Conservation (phyloP, 345 rosid species). For the Populus davidiana region DNA sequence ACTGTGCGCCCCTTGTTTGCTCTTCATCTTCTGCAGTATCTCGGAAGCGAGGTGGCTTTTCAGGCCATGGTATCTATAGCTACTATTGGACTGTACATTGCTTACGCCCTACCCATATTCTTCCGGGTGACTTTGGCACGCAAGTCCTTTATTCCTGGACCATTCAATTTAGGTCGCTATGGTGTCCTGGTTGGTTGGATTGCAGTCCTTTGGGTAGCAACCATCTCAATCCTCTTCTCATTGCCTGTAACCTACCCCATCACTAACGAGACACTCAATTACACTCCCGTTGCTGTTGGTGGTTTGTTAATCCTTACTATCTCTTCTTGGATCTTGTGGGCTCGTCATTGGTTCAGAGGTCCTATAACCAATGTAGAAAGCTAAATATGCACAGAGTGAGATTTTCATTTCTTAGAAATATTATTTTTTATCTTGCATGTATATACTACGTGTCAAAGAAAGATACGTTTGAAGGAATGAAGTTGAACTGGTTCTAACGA, state of each 20-base stretch:
- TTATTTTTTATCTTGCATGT: neutral
- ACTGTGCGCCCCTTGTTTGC: neutral
- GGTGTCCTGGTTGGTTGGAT: conserved; percentile 73
- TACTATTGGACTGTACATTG: conserved; percentile 89
- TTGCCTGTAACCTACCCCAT: conserved; percentile 87
- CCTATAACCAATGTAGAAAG: conserved; percentile 60
- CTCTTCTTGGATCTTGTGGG: conserved; percentile 63
- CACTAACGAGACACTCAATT: conserved; percentile 75
- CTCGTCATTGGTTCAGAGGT: conserved; percentile 84
- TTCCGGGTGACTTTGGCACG: conserved; percentile 80
- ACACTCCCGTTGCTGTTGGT: conserved; percentile 84
- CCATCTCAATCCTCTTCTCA: conserved; percentile 87
- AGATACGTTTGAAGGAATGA: neutral
- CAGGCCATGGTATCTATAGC: conserved; percentile 98
- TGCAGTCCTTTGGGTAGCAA: conserved; percentile 84
- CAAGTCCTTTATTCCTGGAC: conserved; percentile 68
- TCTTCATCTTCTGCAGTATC: conserved; percentile 53
- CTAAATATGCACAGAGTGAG: conserved; percentile 5
- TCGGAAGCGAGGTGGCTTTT: conserved; percentile 86
- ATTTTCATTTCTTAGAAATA: neutral
- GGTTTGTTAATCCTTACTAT: conserved; percentile 58
- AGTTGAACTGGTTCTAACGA: neutral
- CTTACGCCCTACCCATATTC: conserved; percentile 83
- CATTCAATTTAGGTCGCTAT: conserved; percentile 74
- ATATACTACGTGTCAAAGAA: neutral